Evolutionary conservation across 1,284 basidiomycete genomes (phyloP), one percentile per base, ranked within the genome.

Genomic region (Ceratobasidium sp.): DNA sequence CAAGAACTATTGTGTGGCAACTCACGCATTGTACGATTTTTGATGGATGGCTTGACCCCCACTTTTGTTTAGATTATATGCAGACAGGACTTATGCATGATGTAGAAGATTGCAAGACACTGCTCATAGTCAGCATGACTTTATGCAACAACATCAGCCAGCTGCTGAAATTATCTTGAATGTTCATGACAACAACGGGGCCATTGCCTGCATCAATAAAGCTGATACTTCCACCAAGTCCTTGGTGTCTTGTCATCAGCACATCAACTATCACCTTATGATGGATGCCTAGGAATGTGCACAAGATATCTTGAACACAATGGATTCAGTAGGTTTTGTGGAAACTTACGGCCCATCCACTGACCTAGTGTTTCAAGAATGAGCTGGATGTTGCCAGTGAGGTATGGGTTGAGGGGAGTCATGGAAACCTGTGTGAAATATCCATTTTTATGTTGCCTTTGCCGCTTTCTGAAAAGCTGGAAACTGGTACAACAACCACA

Each of bases 221-320:
- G 54, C 22, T 9, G n/a, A 56, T 25, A 56, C 32, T 9, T 25
- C 32, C 19, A 56, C 2, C 54, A 19, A 22, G 11, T 11, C 11
- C 2, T 29, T 56, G 22, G n/a, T n/a, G n/a, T 6, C 19, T 52
- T 52, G 17, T 25, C 51, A 15, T 25, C 64, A 66, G 2, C 25
- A 15, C 19, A 66, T 46, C 46, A 43, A 66, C 22, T 66, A 44
- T 15, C 40, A 66, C 43, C 64, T 66, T 11, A 13, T 44, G 46
- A 19, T 66, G 11, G 64, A 66, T 29, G 40, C 46, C n/a, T 15
- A 66, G 22, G 19, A 22, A 11, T 66, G 37, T 29, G 37, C 40
- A 7, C 11, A 25, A 3, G n/a, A 11, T 6, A n/a, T 66, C 6
- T 5, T 66, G 15, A 17, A 43, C 15, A 9, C 13, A 44, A 46